These are phyloP conservation scores for Quercus tomentella DNA, from an alignment of 331 rosid genomes.

Conservation along the genomic window DNA sequence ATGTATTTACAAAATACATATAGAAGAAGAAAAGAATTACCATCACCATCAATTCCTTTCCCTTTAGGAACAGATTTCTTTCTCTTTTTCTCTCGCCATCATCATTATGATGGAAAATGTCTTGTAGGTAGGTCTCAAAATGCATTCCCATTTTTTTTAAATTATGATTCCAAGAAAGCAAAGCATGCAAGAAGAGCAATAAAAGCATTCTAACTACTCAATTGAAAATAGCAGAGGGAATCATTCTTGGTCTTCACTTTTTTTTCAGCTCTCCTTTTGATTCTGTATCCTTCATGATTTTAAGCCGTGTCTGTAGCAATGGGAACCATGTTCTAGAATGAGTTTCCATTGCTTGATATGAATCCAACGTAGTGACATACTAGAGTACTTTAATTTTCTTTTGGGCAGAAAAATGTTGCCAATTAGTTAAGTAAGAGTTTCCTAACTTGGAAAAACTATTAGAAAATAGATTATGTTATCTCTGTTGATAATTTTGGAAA, in stretches of 20 bases:
- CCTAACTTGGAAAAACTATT: too few species aligned
- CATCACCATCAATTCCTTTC: neutral
- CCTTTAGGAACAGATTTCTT: neutral
- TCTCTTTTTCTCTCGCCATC: neutral
- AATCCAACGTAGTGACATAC: too few species aligned
- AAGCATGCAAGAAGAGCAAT: neutral
- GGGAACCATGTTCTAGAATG: neutral
- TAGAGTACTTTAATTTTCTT: too few species aligned
- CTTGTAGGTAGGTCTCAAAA: neutral
- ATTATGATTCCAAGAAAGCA: neutral
- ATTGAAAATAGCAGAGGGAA: neutral
- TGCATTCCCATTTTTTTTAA: neutral
- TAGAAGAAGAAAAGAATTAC: neutral
- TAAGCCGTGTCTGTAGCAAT: neutral
- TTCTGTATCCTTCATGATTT: neutral
- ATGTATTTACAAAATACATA: neutral
- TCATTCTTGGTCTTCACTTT: neutral
- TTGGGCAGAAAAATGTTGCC: too few species aligned
- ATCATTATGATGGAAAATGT: neutral
- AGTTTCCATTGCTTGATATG: neutral
- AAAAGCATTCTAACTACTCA: neutral
- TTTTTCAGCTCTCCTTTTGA: neutral
- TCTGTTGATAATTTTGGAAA: too few species aligned
- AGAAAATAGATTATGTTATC: too few species aligned
- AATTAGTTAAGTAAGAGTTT: too few species aligned